Evolutionary conservation across 1,284 basidiomycete genomes (phyloP), one percentile per base, ranked within the genome.

Genomic region (Ustanciosporium gigantosporum): DNA sequence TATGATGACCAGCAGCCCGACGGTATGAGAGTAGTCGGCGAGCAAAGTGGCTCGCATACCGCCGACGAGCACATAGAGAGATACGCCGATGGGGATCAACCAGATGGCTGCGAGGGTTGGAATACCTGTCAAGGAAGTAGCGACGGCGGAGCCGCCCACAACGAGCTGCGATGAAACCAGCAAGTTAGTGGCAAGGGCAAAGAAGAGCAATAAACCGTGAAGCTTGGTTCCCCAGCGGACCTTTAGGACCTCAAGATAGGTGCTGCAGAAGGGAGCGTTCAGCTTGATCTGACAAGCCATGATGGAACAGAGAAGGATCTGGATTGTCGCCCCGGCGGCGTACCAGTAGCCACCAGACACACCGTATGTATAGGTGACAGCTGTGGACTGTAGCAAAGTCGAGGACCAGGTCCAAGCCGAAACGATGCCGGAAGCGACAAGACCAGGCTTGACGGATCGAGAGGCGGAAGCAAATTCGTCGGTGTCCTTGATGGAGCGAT

Each of bases 401-500:
- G 83, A 78, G 2, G 74, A 70, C 77, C 74, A 70, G n/a, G 70
- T 73, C 71, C 70, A 69, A 1, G 72, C 72, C 8, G 66, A 84
- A 13, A 93, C 89, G 57, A 94, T 91, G 6, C 90, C 91, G 9
- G 89, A 85, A 0, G 91, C 91, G 50, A 94, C 91, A 32, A 95
- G 81, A 6, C 90, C 91, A 2, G 91, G 90, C 66, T 91, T 91
- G 39, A 79, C 69, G 6, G 66, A 69, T 20, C 71, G 70, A 2
- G 69, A 69, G 1, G 74, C 74, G 4, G 65, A 68, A 15, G 62
- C 57, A 43, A 77, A 77, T 38, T 77, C 74, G 45, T 76, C 74
- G 9, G 73, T 68, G 31, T 57, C 61, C 36, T 64, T 68, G 36
- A 67, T 53, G 4, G 48, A 46, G 35, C 60, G 41, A 25, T 60